A percentile compares a stretch with the other conserved stretches of the same genome.
These are phyloP conservation scores for Fagopyrum tataricum DNA, from an alignment of 148 eudicot species.

Conservation along the genomic window DNA sequence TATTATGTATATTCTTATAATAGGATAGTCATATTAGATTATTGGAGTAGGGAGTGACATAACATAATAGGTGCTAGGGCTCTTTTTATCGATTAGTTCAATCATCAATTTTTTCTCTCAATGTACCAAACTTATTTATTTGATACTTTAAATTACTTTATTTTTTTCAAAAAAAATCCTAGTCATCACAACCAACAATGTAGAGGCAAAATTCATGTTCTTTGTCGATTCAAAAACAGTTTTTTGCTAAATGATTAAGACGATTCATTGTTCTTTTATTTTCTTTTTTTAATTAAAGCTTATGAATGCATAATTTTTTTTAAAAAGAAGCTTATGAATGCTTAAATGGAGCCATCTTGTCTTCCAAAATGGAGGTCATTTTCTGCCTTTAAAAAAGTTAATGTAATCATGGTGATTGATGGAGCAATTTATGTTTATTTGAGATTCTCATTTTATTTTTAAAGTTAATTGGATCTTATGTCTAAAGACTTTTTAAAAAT, in stretches of 20 bases:
- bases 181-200: not conserved
- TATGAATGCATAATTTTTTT: not conserved
- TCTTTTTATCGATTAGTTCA: too few relatives aligned
- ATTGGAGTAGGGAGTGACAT: too few relatives aligned
- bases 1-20: too few relatives aligned
- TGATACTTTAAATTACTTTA: not conserved
- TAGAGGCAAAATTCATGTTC: conserved; percentile 4
- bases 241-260: conserved; percentile 6
- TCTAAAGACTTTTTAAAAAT: not conserved
- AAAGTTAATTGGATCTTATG: not conserved
- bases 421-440: not conserved
- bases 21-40: too few relatives aligned
- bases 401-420: conserved; percentile 8
- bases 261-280: not conserved
- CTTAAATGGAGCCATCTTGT: conserved; percentile 10
- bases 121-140: not conserved
- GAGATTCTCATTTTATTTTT: not conserved
- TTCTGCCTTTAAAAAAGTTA: conserved; percentile 7
- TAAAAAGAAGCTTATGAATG: not conserved
- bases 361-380: conserved; percentile 12
- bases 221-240: not conserved
- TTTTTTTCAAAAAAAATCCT: too few relatives aligned
- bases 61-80: too few relatives aligned
- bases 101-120: too few relatives aligned
- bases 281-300: not conserved